A percentile compares a stretch with the other conserved stretches of the same genome.
Conservation (phyloP, 2,329 filamentous ascomycete species). For the Cordyceps cateniannulata region DNA sequence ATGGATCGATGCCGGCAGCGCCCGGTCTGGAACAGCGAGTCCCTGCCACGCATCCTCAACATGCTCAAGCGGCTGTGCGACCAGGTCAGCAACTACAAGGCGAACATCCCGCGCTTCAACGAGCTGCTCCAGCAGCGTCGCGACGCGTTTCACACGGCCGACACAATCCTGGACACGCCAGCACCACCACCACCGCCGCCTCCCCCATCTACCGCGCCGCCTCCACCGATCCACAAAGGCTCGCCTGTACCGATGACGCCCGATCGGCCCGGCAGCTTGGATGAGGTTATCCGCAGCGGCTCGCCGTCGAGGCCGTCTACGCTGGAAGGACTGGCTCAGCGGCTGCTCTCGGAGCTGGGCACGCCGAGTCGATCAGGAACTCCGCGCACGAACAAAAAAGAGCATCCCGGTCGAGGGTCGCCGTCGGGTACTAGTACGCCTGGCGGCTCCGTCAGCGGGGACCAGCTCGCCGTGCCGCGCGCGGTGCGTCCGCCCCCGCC, state of each 20-base stretch:
- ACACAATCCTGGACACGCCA: slow-evolving; percentile 36
- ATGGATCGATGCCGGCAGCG: slow-evolving; percentile 46
- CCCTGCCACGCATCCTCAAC: slow-evolving; percentile 47
- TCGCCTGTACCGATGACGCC: slow-evolving; percentile 28
- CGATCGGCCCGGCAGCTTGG: slow-evolving; percentile 35
- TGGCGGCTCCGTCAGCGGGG: slow-evolving; percentile 19
- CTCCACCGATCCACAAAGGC: slow-evolving; percentile 19
- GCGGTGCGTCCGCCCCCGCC: slow-evolving; percentile 30
- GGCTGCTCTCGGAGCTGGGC: slow-evolving; percentile 53
- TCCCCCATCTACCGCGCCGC: neutral
- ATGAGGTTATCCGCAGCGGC: slow-evolving; percentile 37
- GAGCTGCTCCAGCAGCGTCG: slow-evolving; percentile 61
- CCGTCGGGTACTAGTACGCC: slow-evolving; percentile 26
- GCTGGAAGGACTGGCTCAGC: slow-evolving; percentile 56
- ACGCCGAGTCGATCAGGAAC: slow-evolving; percentile 45
- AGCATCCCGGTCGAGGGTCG: slow-evolving; percentile 30
- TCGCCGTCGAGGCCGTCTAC: slow-evolving; percentile 50
- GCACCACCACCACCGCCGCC: slow-evolving; percentile 13
- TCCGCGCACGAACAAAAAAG: slow-evolving; percentile 38
- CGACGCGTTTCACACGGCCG: slow-evolving; percentile 57
- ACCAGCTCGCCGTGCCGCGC: slow-evolving; percentile 21
- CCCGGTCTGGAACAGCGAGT: slow-evolving; percentile 45
- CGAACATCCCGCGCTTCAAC: slow-evolving; percentile 63
- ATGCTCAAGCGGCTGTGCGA: slow-evolving; percentile 55
- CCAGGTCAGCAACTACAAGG: slow-evolving; percentile 36